Conservation (phyloP, 306 rosid genomes). For the Cucumis melo region DNA sequence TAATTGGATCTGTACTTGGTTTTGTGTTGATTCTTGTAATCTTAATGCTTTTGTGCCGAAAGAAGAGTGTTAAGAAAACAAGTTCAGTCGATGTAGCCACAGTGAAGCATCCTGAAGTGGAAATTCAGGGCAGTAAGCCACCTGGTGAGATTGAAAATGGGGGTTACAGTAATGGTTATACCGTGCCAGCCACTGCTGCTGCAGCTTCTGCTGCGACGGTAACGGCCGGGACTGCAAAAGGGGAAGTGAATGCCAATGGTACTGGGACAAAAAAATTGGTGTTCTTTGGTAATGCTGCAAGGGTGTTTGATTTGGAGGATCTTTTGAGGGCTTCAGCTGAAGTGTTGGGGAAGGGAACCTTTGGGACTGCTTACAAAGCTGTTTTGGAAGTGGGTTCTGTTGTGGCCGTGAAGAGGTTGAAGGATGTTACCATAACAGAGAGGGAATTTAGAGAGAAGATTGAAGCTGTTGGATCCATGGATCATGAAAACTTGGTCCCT, state of each 20-base stretch:
- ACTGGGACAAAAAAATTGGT: slow-evolving; percentile 24
- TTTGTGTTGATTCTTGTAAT: slow-evolving; percentile 9
- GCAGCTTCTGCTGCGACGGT: slow-evolving; percentile 13
- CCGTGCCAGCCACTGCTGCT: slow-evolving; percentile 14
- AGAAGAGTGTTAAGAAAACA: slow-evolving; percentile 23
- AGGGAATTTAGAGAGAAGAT: slow-evolving; percentile 35
- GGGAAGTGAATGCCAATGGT: neutral
- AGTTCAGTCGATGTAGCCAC: slow-evolving; percentile 26
- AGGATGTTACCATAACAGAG: slow-evolving; percentile 28
- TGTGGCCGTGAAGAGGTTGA: slow-evolving; percentile 44
- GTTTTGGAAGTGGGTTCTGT: slow-evolving; percentile 33
- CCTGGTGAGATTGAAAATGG: slow-evolving; percentile 14
- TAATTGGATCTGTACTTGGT: slow-evolving; percentile 29
- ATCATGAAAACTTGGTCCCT: slow-evolving; percentile 31
- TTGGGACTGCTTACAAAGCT: slow-evolving; percentile 43
- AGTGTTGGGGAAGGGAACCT: slow-evolving; percentile 44
- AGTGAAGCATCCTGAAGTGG: slow-evolving; percentile 22
- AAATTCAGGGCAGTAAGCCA: slow-evolving; percentile 10
- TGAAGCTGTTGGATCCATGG: slow-evolving; percentile 33
- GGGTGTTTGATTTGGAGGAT: slow-evolving; percentile 42
- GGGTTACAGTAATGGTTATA: slow-evolving; percentile 9
- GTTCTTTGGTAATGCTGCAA: slow-evolving; percentile 27
- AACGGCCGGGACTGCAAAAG: slow-evolving; percentile 13
- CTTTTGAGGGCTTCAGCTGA: slow-evolving; percentile 43
- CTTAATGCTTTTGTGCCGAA: slow-evolving; percentile 24